Evolutionary conservation across 108 stramenopile species (phyloP).

Genomic region (Craspedostauros australis): DNA sequence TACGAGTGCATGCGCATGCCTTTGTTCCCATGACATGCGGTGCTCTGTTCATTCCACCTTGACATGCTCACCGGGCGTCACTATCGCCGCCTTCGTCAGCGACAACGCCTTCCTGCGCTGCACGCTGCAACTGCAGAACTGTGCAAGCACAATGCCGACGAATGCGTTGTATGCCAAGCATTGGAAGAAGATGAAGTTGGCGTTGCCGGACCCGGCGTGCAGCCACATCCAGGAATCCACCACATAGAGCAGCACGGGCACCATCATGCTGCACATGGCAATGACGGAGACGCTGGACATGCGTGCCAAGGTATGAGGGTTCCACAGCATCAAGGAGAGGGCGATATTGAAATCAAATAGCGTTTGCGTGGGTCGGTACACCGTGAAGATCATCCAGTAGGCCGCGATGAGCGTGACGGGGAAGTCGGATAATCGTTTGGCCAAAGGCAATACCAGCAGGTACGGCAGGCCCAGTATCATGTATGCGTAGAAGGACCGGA

Average conservation of each 20-base stretch:
- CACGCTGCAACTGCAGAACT: slow-evolving; percentile 22
- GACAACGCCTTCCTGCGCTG: slow-evolving; percentile 34
- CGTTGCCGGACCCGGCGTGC: slow-evolving; percentile 66
- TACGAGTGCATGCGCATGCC: no score
- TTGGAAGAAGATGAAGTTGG: slow-evolving; percentile 82
- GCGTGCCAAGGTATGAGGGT: slow-evolving; percentile 50
- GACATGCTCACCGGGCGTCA: no score
- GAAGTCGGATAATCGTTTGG: slow-evolving; percentile 50
- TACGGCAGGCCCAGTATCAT: slow-evolving; percentile 45
- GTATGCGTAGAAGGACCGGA: slow-evolving; percentile 53
- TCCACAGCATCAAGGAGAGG: slow-evolving; percentile 38
- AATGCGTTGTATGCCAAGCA: slow-evolving; percentile 75
- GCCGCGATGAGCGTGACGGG: slow-evolving; percentile 50
- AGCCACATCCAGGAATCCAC: slow-evolving; percentile 77
- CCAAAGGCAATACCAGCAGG: slow-evolving; percentile 51
- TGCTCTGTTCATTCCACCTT: no score
- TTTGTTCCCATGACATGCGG: no score
- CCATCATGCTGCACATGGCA: slow-evolving; percentile 43
- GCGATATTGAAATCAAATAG: slow-evolving; percentile 55
- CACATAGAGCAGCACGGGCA: slow-evolving; percentile 55
- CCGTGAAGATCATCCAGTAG: slow-evolving; percentile 44
- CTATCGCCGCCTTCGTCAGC: no score
- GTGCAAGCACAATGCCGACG: slow-evolving; percentile 27
- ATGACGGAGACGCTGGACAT: slow-evolving; percentile 43
- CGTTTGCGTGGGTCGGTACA: slow-evolving; percentile 56